These are phyloP conservation scores for Chaetomium sp. DNA, from an alignment of 2,329 filamentous ascomycete genomes.

Conservation along the genomic window DNA sequence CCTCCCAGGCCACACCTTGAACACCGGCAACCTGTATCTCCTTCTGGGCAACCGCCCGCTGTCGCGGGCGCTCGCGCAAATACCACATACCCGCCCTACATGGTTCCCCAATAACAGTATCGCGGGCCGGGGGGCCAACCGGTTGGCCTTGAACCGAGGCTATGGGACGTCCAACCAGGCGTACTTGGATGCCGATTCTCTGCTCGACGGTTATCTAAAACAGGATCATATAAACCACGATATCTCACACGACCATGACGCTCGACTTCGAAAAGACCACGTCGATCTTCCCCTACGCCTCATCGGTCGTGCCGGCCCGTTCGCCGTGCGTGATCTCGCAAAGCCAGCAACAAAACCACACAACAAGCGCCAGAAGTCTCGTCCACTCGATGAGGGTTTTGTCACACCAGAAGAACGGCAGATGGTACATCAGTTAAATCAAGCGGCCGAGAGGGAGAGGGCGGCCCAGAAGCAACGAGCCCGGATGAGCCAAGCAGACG, in stretches of 20 bases:
- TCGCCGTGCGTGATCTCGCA: neutral
- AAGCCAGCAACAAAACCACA: neutral
- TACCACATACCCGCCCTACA: slow-evolving; percentile 33
- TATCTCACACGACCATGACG: too few relatives aligned
- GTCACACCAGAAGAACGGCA: too few relatives aligned
- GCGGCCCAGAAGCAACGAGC: too few relatives aligned
- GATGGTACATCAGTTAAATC: too few relatives aligned
- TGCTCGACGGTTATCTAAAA: too few relatives aligned
- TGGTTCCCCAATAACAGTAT: slow-evolving; percentile 35
- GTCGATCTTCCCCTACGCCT: neutral
- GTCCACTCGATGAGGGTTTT: too few relatives aligned
- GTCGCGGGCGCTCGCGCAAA: slow-evolving; percentile 38
- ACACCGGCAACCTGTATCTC: slow-evolving; percentile 39
- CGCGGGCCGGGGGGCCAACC: slow-evolving; percentile 37
- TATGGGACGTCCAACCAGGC: slow-evolving; percentile 1
- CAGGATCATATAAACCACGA: too few relatives aligned
- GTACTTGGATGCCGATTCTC: too few relatives aligned
- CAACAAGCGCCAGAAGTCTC: too few relatives aligned
- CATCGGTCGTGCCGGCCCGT: neutral
- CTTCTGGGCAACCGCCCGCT: slow-evolving; percentile 33
- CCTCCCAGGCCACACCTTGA: slow-evolving; percentile 20
- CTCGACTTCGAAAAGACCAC: too few relatives aligned
- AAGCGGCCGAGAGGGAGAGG: too few relatives aligned
- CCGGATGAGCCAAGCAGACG: too few relatives aligned
- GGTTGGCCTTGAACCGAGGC: slow-evolving; percentile 16